Conservation (phyloP, 169 alveolate species). For the Babesia divergens region DNA sequence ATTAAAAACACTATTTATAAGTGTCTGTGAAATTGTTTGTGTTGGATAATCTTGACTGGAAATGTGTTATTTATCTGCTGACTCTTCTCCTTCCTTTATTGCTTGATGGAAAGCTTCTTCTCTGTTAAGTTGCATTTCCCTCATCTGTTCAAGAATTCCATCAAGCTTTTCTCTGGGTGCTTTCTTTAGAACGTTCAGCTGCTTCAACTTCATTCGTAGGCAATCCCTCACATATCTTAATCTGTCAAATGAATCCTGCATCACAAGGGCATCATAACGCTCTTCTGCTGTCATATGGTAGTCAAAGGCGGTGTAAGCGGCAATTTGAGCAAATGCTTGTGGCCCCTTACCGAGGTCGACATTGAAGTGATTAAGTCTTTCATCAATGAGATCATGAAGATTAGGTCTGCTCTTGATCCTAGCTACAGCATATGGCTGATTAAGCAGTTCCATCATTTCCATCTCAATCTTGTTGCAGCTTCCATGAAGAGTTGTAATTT, state of each 20-base stretch:
- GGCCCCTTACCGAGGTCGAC: conserved; percentile 63
- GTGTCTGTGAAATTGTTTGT: too few species aligned
- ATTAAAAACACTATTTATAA: too few species aligned
- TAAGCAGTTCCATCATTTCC: conserved; percentile 72
- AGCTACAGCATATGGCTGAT: conserved; percentile 73
- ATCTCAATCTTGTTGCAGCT: conserved; percentile 68
- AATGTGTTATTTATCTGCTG: too few species aligned
- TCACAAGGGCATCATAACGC: conserved; percentile 73
- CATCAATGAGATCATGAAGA: conserved; percentile 72
- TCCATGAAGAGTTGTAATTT: conserved; percentile 65
- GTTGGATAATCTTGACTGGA: too few species aligned
- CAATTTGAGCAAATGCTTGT: conserved; percentile 80
- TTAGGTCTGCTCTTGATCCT: conserved; percentile 67
- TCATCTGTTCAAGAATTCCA: conserved; percentile 68
- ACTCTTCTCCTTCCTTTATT: neutral
- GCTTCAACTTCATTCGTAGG: conserved; percentile 69
- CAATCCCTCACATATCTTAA: conserved; percentile 69
- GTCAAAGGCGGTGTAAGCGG: conserved; percentile 76
- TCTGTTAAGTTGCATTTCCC: conserved; percentile 47
- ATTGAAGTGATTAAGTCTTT: conserved; percentile 67
- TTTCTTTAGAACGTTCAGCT: conserved; percentile 73
- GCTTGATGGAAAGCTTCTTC: neutral
- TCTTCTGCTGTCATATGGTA: conserved; percentile 74
- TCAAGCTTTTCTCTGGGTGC: conserved; percentile 75
- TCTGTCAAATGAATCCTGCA: conserved; percentile 76